A percentile compares a stretch with the other conserved stretches of the same genome.
These are phyloP conservation scores for Globisporangium parvum DNA, from an alignment of 352 stramenopile species.

Conservation along the genomic window DNA sequence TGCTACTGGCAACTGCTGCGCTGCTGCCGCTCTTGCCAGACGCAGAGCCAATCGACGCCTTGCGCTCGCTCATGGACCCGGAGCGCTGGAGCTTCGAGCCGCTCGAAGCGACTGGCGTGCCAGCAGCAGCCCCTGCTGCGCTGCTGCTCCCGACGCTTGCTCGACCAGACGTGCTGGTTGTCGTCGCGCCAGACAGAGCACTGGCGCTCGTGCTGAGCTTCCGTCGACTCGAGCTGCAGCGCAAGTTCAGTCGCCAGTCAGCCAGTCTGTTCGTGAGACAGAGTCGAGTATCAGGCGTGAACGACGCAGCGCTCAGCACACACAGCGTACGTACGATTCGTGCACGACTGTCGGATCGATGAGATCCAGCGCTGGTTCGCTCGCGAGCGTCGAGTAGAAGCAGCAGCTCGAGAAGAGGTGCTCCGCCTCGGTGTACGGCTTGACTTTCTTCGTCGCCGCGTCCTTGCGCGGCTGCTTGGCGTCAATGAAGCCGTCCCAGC, in stretches of 20 bases:
- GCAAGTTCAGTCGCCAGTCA: background rate
- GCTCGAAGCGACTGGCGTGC: slow-evolving; percentile 1
- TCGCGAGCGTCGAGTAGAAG: slow-evolving; percentile 46
- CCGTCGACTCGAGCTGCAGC: slow-evolving; percentile 15
- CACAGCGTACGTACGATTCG: slow-evolving; percentile 2
- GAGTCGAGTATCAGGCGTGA: too few relatives aligned
- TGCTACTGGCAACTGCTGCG: background rate
- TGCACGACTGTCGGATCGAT: slow-evolving; percentile 27
- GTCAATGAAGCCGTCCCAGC: slow-evolving; percentile 86
- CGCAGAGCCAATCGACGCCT: slow-evolving; percentile 5
- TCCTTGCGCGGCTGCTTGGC: slow-evolving; percentile 75
- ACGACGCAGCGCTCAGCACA: too few relatives aligned
- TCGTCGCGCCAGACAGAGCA: background rate
- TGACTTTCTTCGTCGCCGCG: slow-evolving; percentile 67
- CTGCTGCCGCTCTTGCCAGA: slow-evolving; percentile 17
- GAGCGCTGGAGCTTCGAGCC: slow-evolving; percentile 22
- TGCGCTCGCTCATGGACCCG: slow-evolving; percentile 20
- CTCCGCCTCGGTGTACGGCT: slow-evolving; percentile 71
- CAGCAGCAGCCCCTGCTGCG: slow-evolving; percentile 3
- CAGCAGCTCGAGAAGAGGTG: slow-evolving; percentile 78
- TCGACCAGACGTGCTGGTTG: slow-evolving; percentile 3
- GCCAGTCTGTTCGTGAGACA: too few relatives aligned
- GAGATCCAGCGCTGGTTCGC: slow-evolving; percentile 47
- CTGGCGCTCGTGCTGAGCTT: slow-evolving; percentile 27
- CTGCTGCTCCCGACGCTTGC: slow-evolving; percentile 12